A percentile compares a stretch with the other conserved stretches of the same genome.
These are phyloP conservation scores for Mollisiaceae sp. DNA, from an alignment of 2,329 filamentous ascomycete species.

Conservation along the genomic window DNA sequence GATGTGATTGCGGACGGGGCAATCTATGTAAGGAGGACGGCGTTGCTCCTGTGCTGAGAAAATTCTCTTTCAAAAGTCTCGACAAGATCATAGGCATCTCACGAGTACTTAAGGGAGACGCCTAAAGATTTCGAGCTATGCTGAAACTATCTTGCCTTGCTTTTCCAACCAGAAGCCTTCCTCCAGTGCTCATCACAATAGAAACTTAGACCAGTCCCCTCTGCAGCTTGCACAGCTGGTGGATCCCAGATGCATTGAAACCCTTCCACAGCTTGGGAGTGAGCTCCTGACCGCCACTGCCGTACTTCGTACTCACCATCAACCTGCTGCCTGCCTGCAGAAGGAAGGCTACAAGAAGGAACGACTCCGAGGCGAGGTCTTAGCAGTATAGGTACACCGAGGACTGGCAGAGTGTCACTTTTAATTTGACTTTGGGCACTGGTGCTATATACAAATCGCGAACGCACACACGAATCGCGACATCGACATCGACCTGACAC, in stretches of 20 bases:
- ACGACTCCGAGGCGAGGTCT: neutral
- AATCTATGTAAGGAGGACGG: constrained; percentile 6
- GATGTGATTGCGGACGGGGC: neutral
- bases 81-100: constrained; percentile 13
- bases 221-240: constrained; percentile 20
- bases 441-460: neutral
- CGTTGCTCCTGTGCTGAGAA: constrained; percentile 14
- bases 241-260: constrained; percentile 19
- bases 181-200: constrained; percentile 17
- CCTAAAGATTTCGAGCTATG: constrained; percentile 21
- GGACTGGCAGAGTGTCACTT: neutral
- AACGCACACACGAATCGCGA: no score
- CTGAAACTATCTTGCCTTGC: constrained; percentile 19
- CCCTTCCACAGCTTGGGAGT: constrained; percentile 10
- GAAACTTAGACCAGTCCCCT: constrained; percentile 2
- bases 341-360: neutral
- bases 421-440: constrained; percentile 1
- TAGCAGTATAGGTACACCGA: neutral
- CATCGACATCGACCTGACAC: neutral
- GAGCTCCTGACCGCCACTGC: constrained; percentile 24
- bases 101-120: constrained; percentile 23
- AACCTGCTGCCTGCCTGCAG: constrained; percentile 13
- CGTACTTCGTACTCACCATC: constrained; percentile 9
- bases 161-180: constrained; percentile 19
- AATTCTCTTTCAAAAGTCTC: constrained; percentile 15